Evolutionary conservation across 176 grass and related monocot genomes (phyloP).

Genomic region (Raddia distichophylla): DNA sequence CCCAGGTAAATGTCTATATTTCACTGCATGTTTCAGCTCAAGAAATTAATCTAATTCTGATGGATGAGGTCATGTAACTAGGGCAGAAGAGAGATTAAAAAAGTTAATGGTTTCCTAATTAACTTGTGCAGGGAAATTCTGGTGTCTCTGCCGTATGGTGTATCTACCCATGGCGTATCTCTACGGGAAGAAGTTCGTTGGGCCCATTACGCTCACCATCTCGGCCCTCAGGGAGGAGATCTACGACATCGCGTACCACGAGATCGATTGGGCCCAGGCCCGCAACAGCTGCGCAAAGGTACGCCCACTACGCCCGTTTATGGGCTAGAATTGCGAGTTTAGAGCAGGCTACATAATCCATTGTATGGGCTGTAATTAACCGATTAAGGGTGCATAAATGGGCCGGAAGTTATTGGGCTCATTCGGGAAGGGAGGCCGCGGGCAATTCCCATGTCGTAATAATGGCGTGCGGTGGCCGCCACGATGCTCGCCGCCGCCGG

Average conservation of each 20-base stretch:
- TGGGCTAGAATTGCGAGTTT: no score
- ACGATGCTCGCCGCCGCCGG: background rate
- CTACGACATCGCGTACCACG: slow-evolving; percentile 4
- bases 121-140: slow-evolving; percentile 52
- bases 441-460: background rate
- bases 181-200: slow-evolving; percentile 64
- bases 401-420: background rate
- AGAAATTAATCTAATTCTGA: no score
- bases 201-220: slow-evolving; percentile 51
- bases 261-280: slow-evolving; percentile 59
- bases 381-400: background rate
- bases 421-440: background rate
- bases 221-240: slow-evolving; percentile 55
- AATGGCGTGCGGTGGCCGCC: background rate
- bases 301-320: no score
- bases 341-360: no score
- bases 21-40: no score
- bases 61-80: no score
- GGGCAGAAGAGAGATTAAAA: no score
- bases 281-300: slow-evolving; percentile 71
- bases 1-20: slow-evolving; percentile 26
- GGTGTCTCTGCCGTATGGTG: slow-evolving; percentile 66
- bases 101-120: background rate
- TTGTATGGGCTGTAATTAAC: no score
- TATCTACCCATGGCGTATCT: slow-evolving; percentile 81